Evolutionary conservation across 768 basidiomycete species (phyloP), one percentile per base, ranked within the genome.

Genomic region (Jaapia argillacea): DNA sequence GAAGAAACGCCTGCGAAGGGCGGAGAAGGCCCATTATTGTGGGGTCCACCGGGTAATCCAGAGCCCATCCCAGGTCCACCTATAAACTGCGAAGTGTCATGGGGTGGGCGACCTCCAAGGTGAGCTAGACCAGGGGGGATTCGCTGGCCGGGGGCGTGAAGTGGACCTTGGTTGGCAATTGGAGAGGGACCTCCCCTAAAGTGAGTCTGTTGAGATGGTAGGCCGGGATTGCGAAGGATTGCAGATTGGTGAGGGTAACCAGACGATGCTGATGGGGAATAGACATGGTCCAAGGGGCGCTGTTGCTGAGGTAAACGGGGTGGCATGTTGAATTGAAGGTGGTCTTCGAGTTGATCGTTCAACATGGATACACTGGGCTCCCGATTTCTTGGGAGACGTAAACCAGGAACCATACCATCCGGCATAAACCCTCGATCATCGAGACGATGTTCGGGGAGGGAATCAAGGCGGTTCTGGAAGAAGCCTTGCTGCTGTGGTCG

Each of bases 331-430:
- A 81, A 80, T 40, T 76, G 74, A 25, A 80, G 52, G 0, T 70
- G 58, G 20, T 88, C 86, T 28, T 81, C 79, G 21, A 75, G 52
- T 13, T 71, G 65, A 24, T 85, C 85, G 27, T 72, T 59, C 52
- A 74, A 79, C 44, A 77, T 62, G 3, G 66, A 61, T n/a, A n/a
- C n/a, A 25, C 63, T 63, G 47, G 68, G 67, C 48, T 83, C 78
- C 38, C 82, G 70, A 54, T 64, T 71, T 47, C 83, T 73, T 44
- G 78, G 72, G 35, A 78, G 75, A 28, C 87, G 79, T 24, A 90
- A 70, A 6, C 86, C 88, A 21, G 88, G 86, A 13, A 90, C 87
- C 75, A 90, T 77, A 23, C 83, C 84, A 61, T 90, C 85, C 6
- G 87, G 84, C 21, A 85, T 74, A 51, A 90, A 90, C 51, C 71